These are phyloP conservation scores for Globisporangium rhizosaccharum DNA, from an alignment of 352 stramenopile species.

Conservation along the genomic window DNA sequence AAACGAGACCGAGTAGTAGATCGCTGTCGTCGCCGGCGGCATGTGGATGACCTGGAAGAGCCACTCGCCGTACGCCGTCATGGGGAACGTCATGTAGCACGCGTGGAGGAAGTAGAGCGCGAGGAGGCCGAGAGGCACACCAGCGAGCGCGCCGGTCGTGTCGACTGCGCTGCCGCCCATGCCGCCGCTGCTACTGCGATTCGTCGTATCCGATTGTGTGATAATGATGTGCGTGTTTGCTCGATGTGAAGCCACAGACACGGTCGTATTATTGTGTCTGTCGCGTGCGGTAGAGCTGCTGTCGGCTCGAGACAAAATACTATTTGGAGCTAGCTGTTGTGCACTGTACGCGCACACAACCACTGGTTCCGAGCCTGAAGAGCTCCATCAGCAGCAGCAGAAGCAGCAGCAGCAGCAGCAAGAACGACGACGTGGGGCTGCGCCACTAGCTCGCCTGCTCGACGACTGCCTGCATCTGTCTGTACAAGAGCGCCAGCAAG, in stretches of 20 bases:
- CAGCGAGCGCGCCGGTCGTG: constrained; percentile 9
- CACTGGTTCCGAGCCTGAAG: constrained; percentile 1
- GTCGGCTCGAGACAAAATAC: background rate
- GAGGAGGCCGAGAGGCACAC: constrained; percentile 48
- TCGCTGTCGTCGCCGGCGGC: constrained; percentile 61
- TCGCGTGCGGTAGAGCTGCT: background rate
- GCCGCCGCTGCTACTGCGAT: background rate
- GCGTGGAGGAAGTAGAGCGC: constrained; percentile 76
- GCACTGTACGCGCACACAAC: background rate
- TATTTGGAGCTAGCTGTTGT: background rate
- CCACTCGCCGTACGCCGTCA: constrained; percentile 70
- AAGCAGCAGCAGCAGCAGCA: too few species aligned
- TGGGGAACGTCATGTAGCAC: constrained; percentile 74
- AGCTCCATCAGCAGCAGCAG: background rate
- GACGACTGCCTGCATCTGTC: background rate
- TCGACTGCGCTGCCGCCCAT: background rate
- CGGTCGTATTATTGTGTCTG: background rate
- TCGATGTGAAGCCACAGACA: constrained; percentile 3
- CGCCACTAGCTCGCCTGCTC: background rate
- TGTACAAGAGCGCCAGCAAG: too few species aligned
- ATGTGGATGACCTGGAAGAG: constrained; percentile 78
- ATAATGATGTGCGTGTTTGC: background rate
- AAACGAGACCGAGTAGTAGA: constrained; percentile 83
- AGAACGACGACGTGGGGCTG: too few species aligned
- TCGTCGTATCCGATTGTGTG: background rate